Percentiles rank a stretch among this genome's conserved stretches.
Conservation (phyloP, 768 basidiomycete species). For the Lyophyllum shimeji region DNA sequence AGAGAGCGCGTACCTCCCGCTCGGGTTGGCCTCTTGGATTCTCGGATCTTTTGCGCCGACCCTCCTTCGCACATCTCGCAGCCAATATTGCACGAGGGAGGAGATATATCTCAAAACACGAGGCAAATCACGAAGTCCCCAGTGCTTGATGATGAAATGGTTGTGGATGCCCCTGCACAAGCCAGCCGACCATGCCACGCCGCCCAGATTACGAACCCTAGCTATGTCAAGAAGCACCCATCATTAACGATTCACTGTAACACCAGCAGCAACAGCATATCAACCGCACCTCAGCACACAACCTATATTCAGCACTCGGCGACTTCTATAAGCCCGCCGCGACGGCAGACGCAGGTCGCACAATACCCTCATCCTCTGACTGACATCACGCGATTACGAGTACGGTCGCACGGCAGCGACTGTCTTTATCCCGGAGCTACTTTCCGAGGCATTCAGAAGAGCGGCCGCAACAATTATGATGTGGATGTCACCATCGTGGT, state of each 20-base stretch:
- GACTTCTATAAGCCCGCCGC: slow-evolving; percentile 16
- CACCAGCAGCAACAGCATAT: slow-evolving; percentile 15
- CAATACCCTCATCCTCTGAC: slow-evolving; percentile 50
- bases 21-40: slow-evolving; percentile 17
- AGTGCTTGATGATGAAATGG: slow-evolving; percentile 34
- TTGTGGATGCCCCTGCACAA: slow-evolving; percentile 24
- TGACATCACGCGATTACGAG: slow-evolving; percentile 77
- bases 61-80: slow-evolving; percentile 24
- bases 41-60: slow-evolving; percentile 23
- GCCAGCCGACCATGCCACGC: slow-evolving; percentile 16
- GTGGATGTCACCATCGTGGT: slow-evolving; percentile 92
- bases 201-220: slow-evolving; percentile 14
- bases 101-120: slow-evolving; percentile 26
- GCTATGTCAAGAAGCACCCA: slow-evolving; percentile 23
- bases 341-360: slow-evolving; percentile 15
- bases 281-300: slow-evolving; percentile 14
- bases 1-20: slow-evolving; percentile 35
- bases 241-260: slow-evolving; percentile 23
- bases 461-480: slow-evolving; percentile 91
- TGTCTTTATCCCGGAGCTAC: slow-evolving; percentile 86
- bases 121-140: slow-evolving; percentile 23
- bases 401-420: slow-evolving; percentile 69
- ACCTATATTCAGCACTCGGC: slow-evolving; percentile 12
- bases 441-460: slow-evolving; percentile 92
- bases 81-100: slow-evolving; percentile 23